Percentiles rank a stretch among this genome's conserved stretches.
These are phyloP conservation scores for Durusdinium trenchii DNA, from an alignment of 73 alveolate genomes.

Conservation along the genomic window DNA sequence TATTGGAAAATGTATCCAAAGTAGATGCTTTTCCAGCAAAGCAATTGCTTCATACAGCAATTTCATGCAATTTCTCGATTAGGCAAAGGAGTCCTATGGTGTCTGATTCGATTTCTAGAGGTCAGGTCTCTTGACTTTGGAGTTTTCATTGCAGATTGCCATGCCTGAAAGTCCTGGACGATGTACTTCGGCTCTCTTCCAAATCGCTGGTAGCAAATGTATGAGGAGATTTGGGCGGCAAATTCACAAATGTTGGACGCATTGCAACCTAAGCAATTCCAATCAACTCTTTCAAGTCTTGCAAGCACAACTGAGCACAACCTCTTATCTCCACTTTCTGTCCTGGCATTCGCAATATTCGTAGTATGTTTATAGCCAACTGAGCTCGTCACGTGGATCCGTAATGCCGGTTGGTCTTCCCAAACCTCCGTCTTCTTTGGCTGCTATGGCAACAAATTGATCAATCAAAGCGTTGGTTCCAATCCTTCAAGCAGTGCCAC, in stretches of 20 bases:
- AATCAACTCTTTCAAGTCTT: not conserved
- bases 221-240: conserved; percentile 64
- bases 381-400: conserved; percentile 46
- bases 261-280: conserved; percentile 19
- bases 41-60: no score
- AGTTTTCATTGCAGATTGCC: no score
- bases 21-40: no score
- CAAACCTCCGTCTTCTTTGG: conserved; percentile 61
- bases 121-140: no score
- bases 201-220: conserved; percentile 78
- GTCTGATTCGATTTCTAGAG: no score
- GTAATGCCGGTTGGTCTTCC: conserved; percentile 73
- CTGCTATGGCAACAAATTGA: conserved; percentile 67
- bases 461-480: conserved; percentile 67
- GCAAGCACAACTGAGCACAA: no score
- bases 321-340: no score
- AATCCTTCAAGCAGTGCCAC: not conserved
- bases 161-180: conserved; percentile 66
- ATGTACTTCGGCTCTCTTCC: conserved; percentile 71
- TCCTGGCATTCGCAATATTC: no score
- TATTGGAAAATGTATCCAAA: no score
- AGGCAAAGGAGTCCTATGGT: no score
- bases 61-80: no score
- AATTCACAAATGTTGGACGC: conserved; percentile 46
- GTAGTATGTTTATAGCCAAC: no score